Conservation (phyloP, 495 filamentous ascomycete genomes). For the Neurospora discreta region DNA sequence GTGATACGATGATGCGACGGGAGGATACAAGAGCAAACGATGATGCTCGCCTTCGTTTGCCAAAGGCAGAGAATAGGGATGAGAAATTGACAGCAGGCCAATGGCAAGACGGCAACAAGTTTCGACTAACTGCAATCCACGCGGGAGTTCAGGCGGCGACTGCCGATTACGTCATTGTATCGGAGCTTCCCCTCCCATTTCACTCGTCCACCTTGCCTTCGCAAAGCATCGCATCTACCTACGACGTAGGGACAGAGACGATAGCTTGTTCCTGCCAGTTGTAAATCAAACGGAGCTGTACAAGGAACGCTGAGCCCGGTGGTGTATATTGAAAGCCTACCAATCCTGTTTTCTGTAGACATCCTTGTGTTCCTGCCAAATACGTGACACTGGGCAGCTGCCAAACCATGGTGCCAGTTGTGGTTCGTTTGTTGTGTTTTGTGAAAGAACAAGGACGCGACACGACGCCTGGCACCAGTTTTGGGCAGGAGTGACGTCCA, state of each 20-base stretch:
- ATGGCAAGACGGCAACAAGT: not conserved
- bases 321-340: not conserved
- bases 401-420: not conserved
- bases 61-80: not conserved
- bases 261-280: not conserved
- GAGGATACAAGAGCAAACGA: not conserved
- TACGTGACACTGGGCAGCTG: not conserved
- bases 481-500: conserved; percentile 18
- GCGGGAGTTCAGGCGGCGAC: not conserved
- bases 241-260: not conserved
- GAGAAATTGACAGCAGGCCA: not conserved
- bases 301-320: not conserved
- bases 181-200: not conserved
- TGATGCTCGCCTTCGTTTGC: not conserved
- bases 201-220: not conserved
- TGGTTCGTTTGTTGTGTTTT: not conserved
- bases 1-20: not conserved
- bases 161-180: not conserved
- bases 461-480: not conserved
- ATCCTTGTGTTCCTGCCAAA: not conserved
- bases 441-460: not conserved
- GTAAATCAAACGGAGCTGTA: not conserved
- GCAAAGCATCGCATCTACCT: not conserved
- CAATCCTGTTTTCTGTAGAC: not conserved
- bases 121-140: not conserved